These are phyloP conservation scores for Heimioporus retisporus DNA, from an alignment of 1,284 basidiomycete species.

Conservation along the genomic window DNA sequence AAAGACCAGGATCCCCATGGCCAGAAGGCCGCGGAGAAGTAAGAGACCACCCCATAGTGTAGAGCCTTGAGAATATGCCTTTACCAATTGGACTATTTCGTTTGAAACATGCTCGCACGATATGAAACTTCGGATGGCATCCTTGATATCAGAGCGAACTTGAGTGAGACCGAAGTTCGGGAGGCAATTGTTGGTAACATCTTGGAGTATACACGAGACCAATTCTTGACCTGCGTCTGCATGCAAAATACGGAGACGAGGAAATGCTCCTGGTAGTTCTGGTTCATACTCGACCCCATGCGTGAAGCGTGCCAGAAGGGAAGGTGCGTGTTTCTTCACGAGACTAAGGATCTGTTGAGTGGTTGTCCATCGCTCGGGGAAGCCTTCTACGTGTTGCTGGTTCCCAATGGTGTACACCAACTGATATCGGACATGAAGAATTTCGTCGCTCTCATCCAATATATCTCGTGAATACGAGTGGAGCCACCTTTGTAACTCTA, in stretches of 20 bases:
- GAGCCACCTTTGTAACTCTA: constrained; percentile 49
- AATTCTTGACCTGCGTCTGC: constrained; percentile 35
- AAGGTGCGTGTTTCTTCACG: constrained; percentile 24
- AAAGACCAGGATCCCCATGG: constrained; percentile 52
- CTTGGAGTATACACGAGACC: constrained; percentile 31
- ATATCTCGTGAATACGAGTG: constrained; percentile 51
- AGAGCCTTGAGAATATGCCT: constrained; percentile 24
- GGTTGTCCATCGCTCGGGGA: constrained; percentile 59
- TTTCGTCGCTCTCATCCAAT: constrained; percentile 65
- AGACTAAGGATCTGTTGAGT: constrained; percentile 53
- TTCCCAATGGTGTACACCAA: constrained; percentile 60
- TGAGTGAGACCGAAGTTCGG: constrained; percentile 31
- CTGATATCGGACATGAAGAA: constrained; percentile 60
- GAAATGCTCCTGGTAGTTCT: constrained; percentile 36
- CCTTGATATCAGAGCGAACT: constrained; percentile 22
- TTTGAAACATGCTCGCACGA: constrained; percentile 1
- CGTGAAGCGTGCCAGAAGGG: constrained; percentile 27
- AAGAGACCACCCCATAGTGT: constrained; percentile 49
- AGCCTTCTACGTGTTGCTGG: constrained; percentile 52
- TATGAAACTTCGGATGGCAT: constrained; percentile 37
- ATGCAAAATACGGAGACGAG: constrained; percentile 47
- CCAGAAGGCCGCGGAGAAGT: constrained; percentile 57
- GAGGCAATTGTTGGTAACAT: constrained; percentile 37
- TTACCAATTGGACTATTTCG: constrained; percentile 29
- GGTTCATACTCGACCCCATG: constrained; percentile 21